Base-by-base conservation (phyloP, 176 grass and related monocot species). In the Musa acuminata region DNA sequence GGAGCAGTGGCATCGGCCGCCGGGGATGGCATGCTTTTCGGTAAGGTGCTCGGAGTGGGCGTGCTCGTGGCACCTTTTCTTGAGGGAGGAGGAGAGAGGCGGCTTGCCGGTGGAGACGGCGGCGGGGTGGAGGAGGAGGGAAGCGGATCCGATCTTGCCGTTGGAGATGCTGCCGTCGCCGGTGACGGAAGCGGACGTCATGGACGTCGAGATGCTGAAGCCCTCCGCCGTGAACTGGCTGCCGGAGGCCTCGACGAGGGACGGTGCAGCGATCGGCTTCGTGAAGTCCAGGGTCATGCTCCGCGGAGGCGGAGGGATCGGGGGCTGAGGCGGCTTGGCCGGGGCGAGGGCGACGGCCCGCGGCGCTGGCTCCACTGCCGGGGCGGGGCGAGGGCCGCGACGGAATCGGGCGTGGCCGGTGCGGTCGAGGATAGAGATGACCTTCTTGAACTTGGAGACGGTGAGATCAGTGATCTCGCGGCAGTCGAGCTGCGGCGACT, bases 391-490 rank as follows among this genome's bases (percentile, higher is more conserved):
- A 13, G 67, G 67, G 5, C 67, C 67, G 1, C 67, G 25, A 29
- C 67, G 67, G 35, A 69, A 69, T 10, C 67, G 25, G 13, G 67
- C 67, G 26, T 69, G 67, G 27, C 67, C 67, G 4, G 67, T 69
- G 13, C 67, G 67, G 35, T 69, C 48, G 67, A 69, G 67, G 13
- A 69, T 50, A 10, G 67, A 69, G 25, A 69, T 69, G 26, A 69
- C 25, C 13, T 69, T 69, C 16, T 69, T 69, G 67, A 69, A 69
- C 67, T 69, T 69, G 67, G 67, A 69, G 26, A 69, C 67, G 26
- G 67, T 69, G 10, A 48, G 26, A 48, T 69, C 67, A 13, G 67
- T 43, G 67, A 69, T 69, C 67, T 69, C 67, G 1, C 35, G 25
- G 67, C 29, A 69, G 67, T 62, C 57, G 12, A 19, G 57, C 57